phyloP scores from a whole-genome alignment of 1,284 basidiomycete species.

The Irpex rosettiformis region DNA sequence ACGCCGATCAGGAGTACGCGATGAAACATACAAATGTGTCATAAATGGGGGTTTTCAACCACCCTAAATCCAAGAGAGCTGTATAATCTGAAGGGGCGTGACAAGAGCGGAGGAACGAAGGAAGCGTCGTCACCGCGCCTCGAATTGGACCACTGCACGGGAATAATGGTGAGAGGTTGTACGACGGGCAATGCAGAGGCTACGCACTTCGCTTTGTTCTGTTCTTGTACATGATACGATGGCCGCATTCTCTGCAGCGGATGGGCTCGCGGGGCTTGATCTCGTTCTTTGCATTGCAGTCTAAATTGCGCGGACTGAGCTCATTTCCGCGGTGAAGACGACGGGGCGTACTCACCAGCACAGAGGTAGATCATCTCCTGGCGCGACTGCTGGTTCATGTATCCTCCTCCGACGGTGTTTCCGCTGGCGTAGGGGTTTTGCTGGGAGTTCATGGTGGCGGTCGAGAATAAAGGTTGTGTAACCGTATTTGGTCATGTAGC shows the following conservation, averaged over 20 bases:
- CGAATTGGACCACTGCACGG: conserved; percentile 78
- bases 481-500: conserved; percentile 3
- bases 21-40: conserved; percentile 12
- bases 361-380: conserved; percentile 90
- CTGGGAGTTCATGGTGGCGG: conserved; percentile 12
- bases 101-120: background rate
- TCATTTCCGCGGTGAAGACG: background rate
- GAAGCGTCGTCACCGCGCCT: conserved; percentile 58
- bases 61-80: background rate
- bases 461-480: conserved; percentile 1
- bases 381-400: conserved; percentile 27
- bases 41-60: background rate
- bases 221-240: conserved; percentile 99
- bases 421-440: background rate
- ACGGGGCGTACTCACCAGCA: conserved; percentile 59
- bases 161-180: conserved; percentile 14
- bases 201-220: conserved; percentile 90
- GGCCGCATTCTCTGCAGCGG: conserved; percentile 95
- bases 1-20: conserved; percentile 17
- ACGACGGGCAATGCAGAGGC: conserved; percentile 12
- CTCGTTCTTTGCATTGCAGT: conserved; percentile 92
- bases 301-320: conserved; percentile 37
- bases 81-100: background rate
- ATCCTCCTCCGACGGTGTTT: conserved; percentile 10
- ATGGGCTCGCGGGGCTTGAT: conserved; percentile 95